A percentile compares a stretch with the other conserved stretches of the same genome.
These are phyloP conservation scores for Aquilaria agallochum DNA, from an alignment of 441 rosid genomes.

Conservation along the genomic window DNA sequence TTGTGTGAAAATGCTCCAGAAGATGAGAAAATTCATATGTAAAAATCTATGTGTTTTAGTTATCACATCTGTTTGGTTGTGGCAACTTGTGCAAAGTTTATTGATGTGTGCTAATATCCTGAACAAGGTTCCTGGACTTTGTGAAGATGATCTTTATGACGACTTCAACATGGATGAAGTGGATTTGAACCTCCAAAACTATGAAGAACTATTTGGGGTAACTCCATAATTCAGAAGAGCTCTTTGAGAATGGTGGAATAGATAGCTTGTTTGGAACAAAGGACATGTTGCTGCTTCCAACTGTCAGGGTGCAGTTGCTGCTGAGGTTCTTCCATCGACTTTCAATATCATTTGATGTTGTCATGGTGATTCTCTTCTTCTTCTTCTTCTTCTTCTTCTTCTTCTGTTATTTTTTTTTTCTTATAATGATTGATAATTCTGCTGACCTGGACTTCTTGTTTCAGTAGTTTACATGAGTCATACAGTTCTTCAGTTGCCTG, in stretches of 20 bases:
- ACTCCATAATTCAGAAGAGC: slow-evolving; percentile 75
- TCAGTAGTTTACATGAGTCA: too few relatives aligned
- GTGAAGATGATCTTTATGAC: slow-evolving; percentile 68
- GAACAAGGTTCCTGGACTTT: slow-evolving; percentile 38
- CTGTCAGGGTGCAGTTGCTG: slow-evolving; percentile 49
- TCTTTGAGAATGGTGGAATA: slow-evolving; percentile 83
- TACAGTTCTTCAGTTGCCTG: too few relatives aligned
- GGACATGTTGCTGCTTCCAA: slow-evolving; percentile 55
- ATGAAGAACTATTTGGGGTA: slow-evolving; percentile 92
- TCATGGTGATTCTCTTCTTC: too few relatives aligned
- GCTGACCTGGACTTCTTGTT: too few relatives aligned
- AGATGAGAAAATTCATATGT: too few relatives aligned
- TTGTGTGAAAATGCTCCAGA: too few relatives aligned
- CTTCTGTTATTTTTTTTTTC: too few relatives aligned
- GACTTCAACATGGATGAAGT: slow-evolving; percentile 89
- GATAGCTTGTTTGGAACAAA: slow-evolving; percentile 72
- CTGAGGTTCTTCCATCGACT: slow-evolving; percentile 44
- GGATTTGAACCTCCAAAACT: slow-evolving; percentile 82
- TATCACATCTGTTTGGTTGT: too few relatives aligned
- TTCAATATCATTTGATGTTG: too few relatives aligned
- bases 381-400: too few relatives aligned
- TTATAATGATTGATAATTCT: neutral
- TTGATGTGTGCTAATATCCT: slow-evolving; percentile 34
- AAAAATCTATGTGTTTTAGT: too few relatives aligned
- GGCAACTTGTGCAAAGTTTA: slow-evolving; percentile 14